Evolutionary conservation across 192 early-diverging fungal genomes (phyloP).

Genomic region (Backusella macrospora): DNA sequence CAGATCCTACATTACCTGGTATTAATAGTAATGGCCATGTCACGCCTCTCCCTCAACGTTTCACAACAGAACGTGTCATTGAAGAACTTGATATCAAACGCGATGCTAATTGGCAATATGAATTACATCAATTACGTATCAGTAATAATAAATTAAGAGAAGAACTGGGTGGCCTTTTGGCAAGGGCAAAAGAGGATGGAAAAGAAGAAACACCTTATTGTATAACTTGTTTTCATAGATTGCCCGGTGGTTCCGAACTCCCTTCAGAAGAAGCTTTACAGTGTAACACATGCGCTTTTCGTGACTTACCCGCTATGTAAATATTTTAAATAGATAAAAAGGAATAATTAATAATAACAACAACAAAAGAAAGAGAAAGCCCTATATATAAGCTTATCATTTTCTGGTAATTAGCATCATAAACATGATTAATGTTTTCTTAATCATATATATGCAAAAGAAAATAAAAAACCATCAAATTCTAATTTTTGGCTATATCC

Average conservation of each 20-base stretch:
- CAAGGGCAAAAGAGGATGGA: conserved; percentile 11
- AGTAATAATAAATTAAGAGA: conserved; percentile 60
- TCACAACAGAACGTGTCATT: conserved; percentile 16
- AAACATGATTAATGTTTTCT: no score
- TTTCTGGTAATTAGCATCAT: no score
- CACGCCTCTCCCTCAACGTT: background rate
- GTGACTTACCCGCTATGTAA: background rate
- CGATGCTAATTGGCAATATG: conserved; percentile 39
- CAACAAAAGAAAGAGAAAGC: no score
- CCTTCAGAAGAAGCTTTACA: conserved; percentile 2
- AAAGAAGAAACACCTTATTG: conserved; percentile 7
- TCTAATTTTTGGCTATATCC: no score
- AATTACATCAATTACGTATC: conserved; percentile 49
- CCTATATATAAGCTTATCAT: no score
- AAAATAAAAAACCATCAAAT: no score
- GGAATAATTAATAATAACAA: no score
- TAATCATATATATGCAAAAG: no score
- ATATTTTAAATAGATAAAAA: background rate
- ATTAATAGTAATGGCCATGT: conserved; percentile 5
- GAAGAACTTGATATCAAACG: conserved; percentile 33
- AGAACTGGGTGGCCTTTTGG: conserved; percentile 41
- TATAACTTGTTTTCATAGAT: conserved; percentile 22
- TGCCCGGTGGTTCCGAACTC: conserved; percentile 14
- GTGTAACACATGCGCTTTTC: background rate
- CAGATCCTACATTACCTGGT: conserved; percentile 1